phyloP scores from a whole-genome alignment of 768 basidiomycete genomes.

The Lentinula lateritia region DNA sequence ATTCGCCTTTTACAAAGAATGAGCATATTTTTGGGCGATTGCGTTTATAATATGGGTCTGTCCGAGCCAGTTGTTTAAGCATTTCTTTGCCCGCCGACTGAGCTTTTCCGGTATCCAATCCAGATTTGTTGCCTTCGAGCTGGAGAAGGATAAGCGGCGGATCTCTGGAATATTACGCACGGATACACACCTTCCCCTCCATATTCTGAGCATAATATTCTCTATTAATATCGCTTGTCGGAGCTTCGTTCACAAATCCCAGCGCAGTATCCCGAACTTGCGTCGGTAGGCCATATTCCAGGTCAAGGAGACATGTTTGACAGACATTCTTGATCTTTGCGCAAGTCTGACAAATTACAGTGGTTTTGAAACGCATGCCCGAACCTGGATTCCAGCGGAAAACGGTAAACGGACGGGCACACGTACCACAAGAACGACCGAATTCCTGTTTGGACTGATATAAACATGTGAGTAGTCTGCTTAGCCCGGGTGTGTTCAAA shows the following conservation, averaged over 20 bases:
- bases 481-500: neutral
- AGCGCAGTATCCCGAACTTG: conserved; percentile 97
- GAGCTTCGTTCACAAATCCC: conserved; percentile 79
- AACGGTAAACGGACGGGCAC: conserved; percentile 92
- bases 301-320: conserved; percentile 94
- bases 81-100: conserved; percentile 90
- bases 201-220: conserved; percentile 94
- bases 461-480: neutral
- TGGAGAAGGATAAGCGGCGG: conserved; percentile 21
- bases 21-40: conserved; percentile 93
- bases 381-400: conserved; percentile 98
- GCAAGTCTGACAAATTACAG: conserved; percentile 95
- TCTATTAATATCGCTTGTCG: conserved; percentile 95
- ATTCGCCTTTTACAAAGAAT: conserved; percentile 94
- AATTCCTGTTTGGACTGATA: conserved; percentile 92
- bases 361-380: conserved; percentile 93
- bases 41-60: conserved; percentile 96
- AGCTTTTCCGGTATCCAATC: conserved; percentile 55
- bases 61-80: conserved; percentile 90
- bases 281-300: conserved; percentile 93
- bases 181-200: conserved; percentile 66
- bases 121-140: conserved; percentile 69
- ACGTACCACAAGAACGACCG: conserved; percentile 94
- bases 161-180: neutral
- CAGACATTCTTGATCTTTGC: conserved; percentile 96